Evolutionary conservation across 352 stramenopile genomes (phyloP).

Genomic region (Pythium grandisporangium): DNA sequence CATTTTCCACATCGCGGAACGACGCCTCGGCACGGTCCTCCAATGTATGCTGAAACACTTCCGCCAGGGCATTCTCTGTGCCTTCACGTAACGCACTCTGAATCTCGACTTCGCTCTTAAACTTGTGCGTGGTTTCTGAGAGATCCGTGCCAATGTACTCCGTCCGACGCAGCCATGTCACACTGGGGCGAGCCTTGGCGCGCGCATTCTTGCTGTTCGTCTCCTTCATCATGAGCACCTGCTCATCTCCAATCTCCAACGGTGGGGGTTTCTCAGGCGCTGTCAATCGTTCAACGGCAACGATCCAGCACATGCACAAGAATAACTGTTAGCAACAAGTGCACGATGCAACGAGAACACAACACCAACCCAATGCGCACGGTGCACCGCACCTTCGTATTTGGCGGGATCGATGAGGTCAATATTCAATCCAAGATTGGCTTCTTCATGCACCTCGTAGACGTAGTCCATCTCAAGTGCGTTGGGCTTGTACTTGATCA

Average conservation of each 20-base stretch:
- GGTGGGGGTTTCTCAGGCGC: constrained; percentile 33
- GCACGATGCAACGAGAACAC: too few species aligned
- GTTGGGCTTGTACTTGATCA: constrained; percentile 86
- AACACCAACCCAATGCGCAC: neutral
- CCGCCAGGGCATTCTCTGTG: constrained; percentile 68
- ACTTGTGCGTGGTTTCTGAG: constrained; percentile 81
- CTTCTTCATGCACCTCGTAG: constrained; percentile 79
- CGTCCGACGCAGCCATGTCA: constrained; percentile 74
- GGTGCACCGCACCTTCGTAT: constrained; percentile 45
- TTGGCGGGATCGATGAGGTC: constrained; percentile 82
- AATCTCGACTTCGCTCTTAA: constrained; percentile 82
- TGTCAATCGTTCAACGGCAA: constrained; percentile 8
- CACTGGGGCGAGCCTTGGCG: constrained; percentile 54
- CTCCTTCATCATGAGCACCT: constrained; percentile 78
- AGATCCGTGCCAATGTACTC: constrained; percentile 85
- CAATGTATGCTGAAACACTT: constrained; percentile 58
- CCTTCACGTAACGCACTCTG: constrained; percentile 73
- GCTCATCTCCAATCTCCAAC: constrained; percentile 64
- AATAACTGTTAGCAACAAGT: neutral
- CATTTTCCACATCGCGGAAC: constrained; percentile 60
- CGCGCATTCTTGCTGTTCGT: constrained; percentile 31
- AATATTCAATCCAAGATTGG: constrained; percentile 67
- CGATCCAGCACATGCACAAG: neutral
- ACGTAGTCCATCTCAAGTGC: constrained; percentile 78
- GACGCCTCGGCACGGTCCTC: constrained; percentile 76